Evolutionary conservation across 139 green algal genomes (phyloP).

Genomic region (Chlamydomonas schloesseri): DNA sequence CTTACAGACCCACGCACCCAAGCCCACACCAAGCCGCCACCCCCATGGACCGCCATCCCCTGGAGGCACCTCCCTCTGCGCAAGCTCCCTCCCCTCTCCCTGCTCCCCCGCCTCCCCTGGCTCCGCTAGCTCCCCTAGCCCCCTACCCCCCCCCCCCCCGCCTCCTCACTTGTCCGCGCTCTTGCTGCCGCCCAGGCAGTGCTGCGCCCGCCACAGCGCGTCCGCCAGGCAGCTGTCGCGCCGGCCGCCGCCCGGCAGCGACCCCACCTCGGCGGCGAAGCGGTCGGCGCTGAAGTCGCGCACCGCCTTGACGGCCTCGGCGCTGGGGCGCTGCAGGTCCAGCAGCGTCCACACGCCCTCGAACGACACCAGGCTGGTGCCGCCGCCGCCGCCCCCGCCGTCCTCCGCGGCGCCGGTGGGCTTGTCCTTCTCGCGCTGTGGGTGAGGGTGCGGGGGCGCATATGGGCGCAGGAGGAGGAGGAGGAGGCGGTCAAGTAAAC

Average conservation of each 20-base stretch:
- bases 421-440: conserved; percentile 10
- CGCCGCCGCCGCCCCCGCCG: background rate
- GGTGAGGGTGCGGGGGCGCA: background rate
- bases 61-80: too few species aligned
- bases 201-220: conserved; percentile 24
- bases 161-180: background rate
- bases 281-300: background rate
- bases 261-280: background rate
- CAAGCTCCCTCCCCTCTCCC: background rate
- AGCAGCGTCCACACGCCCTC: conserved; percentile 22
- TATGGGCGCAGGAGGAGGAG: background rate
- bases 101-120: background rate
- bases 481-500: background rate
- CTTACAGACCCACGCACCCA: background rate
- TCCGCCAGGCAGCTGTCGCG: background rate
- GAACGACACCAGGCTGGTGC: background rate
- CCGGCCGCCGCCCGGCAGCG: background rate
- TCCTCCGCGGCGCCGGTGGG: background rate
- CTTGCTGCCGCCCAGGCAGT: conserved; percentile 1
- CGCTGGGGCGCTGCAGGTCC: conserved; percentile 24
- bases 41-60: background rate
- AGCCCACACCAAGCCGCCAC: background rate
- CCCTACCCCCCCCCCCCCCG: background rate
- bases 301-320: conserved; percentile 18
- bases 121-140: background rate